These are phyloP conservation scores for Akanthomyces dipterigenus DNA, from an alignment of 2,329 filamentous ascomycete species.

Conservation along the genomic window DNA sequence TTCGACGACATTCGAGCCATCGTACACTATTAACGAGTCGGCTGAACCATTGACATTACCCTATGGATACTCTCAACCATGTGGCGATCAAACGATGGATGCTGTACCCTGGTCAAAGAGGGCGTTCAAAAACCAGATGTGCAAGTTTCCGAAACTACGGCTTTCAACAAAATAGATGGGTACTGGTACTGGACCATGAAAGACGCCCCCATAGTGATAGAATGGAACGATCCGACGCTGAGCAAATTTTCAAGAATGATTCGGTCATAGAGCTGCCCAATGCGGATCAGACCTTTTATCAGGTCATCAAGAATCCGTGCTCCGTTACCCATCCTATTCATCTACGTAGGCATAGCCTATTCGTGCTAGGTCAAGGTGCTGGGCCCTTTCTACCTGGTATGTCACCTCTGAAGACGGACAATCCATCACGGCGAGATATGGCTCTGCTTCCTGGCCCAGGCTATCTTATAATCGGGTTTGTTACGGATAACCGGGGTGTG, in stretches of 20 bases:
- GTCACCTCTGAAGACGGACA: conserved; percentile 17
- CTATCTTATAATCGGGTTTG: conserved; percentile 42
- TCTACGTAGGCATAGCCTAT: conserved; percentile 19
- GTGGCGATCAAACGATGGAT: neutral
- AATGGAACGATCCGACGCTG: neutral
- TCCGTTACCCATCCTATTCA: conserved; percentile 18
- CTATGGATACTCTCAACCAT: neutral
- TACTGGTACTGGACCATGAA: neutral
- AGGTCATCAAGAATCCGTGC: conserved; percentile 14
- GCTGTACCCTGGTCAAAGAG: neutral
- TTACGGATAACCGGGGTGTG: conserved; percentile 33
- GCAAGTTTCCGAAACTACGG: neutral
- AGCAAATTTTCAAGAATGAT: neutral
- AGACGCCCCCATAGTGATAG: neutral
- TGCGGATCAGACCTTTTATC: conserved; percentile 14
- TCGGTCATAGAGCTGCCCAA: neutral
- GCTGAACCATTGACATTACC: neutral
- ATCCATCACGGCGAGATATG: conserved; percentile 47
- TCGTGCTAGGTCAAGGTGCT: conserved; percentile 11
- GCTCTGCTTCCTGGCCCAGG: conserved; percentile 39
- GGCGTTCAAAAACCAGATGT: neutral
- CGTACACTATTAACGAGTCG: neutral
- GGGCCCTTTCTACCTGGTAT: neutral
- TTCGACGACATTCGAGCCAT: neutral
- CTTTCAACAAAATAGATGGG: neutral